phyloP scores from a whole-genome alignment of 306 rosid species.

The Senna tora region DNA sequence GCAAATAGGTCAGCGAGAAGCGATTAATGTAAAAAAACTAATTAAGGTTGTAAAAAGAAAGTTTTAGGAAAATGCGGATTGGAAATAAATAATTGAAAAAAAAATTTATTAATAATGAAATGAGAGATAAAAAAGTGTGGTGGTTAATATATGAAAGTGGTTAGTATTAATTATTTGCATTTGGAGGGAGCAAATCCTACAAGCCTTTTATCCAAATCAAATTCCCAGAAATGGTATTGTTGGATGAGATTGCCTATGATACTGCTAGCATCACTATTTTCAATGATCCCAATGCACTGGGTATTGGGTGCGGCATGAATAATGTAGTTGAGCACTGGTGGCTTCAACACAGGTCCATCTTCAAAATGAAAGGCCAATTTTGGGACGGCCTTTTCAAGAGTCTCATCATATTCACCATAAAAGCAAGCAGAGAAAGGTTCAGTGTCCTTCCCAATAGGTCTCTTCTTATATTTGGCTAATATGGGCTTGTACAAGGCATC shows the following conservation, averaged over 20 bases:
- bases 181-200: background rate
- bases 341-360: background rate
- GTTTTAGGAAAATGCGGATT: too few species aligned
- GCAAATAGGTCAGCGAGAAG: too few species aligned
- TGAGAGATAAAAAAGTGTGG: too few species aligned
- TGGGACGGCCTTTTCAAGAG: background rate
- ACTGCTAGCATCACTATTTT: background rate
- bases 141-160: too few species aligned
- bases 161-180: background rate
- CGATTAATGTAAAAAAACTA: too few species aligned
- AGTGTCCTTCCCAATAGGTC: too few species aligned
- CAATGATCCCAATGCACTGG: background rate
- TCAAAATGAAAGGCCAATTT: slow-evolving; percentile 3
- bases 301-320: background rate
- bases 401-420: background rate
- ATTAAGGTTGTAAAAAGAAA: too few species aligned
- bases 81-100: too few species aligned
- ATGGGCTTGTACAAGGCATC: background rate
- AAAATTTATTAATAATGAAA: too few species aligned
- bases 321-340: background rate
- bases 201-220: background rate
- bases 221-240: background rate
- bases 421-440: background rate
- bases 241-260: background rate
- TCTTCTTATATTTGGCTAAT: background rate